Evolutionary conservation across 192 early-diverging fungal genomes (phyloP), one percentile per base, ranked within the genome.

Genomic region (Coemansia asiatica): DNA sequence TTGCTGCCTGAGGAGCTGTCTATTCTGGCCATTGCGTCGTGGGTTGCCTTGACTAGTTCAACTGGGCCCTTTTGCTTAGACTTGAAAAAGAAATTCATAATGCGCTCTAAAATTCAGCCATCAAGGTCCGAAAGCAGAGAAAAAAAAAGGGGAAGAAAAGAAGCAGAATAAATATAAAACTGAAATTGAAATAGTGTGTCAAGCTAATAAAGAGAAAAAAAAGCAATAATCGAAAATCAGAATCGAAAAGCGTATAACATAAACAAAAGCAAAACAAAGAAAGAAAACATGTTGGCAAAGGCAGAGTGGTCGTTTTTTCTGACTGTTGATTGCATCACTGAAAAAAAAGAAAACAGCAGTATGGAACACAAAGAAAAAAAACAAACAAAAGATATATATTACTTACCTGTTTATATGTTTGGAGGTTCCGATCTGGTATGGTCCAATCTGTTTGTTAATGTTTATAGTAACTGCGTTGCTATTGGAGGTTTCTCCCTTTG

Each of bases 21-120:
- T 29, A 95, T 79, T 67, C 87, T 91, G 25, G 83, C 75, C 67
- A 95, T 86, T 28, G 90, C 85, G 61, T 98, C 96, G 75, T 91
- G 94, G 57, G 90, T 88, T 74, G 87, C 86, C 73, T 85, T 88
- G 63, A 94, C 95, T 62, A 97, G 76, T 74, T 97, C 95, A 55
- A 91, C 86, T 49, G 95, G 94, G 26, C 91, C 88, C 71, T 91
- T 92, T 81, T 84, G 86, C 77, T 90, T 92, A 58, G 87, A 61
- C 69, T 92, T 94, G 83, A 94, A 93, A 36, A 92, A 75, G 75
- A 91, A 91, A 56, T 82, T 87, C 89, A 91, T 91, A 73, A 67
- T 73, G 46, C 63, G 23, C 35, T 65, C 54, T 56, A 29, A 29
- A 44, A 44, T 13, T 44, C 40, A 44, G 40, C 50, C 50, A 29